Evolutionary conservation across 2,329 filamentous ascomycete species (phyloP).

Genomic region (Phialophora expanda): DNA sequence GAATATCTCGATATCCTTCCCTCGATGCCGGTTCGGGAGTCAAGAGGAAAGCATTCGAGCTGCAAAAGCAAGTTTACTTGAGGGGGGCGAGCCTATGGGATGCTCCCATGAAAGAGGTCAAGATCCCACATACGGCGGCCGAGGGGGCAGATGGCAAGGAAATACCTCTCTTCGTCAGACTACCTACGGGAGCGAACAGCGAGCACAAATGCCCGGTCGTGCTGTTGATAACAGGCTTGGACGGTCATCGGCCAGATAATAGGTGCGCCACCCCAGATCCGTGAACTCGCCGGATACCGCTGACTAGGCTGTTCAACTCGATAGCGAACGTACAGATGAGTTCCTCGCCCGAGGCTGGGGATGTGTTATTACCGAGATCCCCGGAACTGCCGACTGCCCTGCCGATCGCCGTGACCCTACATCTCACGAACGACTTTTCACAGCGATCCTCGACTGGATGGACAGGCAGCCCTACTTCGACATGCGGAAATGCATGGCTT

Average conservation of each 20-base stretch:
- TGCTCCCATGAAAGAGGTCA: constrained; percentile 46
- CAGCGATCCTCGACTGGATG: constrained; percentile 67
- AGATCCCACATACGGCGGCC: constrained; percentile 49
- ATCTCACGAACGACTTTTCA: constrained; percentile 66
- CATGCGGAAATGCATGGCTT: constrained; percentile 62
- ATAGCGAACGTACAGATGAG: constrained; percentile 62
- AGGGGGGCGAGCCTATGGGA: constrained; percentile 62
- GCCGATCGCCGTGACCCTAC: constrained; percentile 65
- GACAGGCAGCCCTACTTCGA: constrained; percentile 58
- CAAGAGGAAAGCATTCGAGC: constrained; percentile 68
- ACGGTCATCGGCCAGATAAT: constrained; percentile 69
- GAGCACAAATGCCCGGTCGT: constrained; percentile 53
- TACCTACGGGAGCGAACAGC: constrained; percentile 44
- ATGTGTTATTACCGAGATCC: constrained; percentile 66
- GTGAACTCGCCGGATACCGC: neutral
- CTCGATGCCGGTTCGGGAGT: constrained; percentile 40
- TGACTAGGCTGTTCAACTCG: neutral
- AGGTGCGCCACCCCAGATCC: constrained; percentile 39
- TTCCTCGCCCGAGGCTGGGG: constrained; percentile 69
- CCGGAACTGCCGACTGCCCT: constrained; percentile 70
- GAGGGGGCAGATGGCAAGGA: constrained; percentile 44
- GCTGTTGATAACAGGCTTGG: constrained; percentile 65
- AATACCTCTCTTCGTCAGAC: constrained; percentile 49
- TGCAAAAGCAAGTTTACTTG: constrained; percentile 68
- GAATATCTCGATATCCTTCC: constrained; percentile 71